phyloP scores from a whole-genome alignment of 352 stramenopile species.

The Pythium monospermum region DNA sequence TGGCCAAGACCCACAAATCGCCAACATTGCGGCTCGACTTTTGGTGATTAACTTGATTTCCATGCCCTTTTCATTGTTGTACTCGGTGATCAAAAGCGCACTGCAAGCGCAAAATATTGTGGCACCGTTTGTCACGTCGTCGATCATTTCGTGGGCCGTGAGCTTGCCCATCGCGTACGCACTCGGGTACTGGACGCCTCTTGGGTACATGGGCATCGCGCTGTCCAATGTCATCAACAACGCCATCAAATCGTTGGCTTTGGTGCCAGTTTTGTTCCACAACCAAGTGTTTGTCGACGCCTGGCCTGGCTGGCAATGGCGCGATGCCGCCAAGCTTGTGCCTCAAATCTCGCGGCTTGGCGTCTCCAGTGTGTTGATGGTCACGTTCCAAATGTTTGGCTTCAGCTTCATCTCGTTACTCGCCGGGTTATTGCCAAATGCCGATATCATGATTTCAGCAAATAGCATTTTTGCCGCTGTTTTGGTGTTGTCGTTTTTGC shows the following conservation, averaged over 20 bases:
- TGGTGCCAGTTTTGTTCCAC: conserved; percentile 43
- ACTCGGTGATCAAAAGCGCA: conserved; percentile 44
- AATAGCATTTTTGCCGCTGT: conserved; percentile 54
- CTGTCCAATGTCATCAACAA: conserved; percentile 43
- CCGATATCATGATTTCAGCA: conserved; percentile 49
- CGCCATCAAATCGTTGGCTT: conserved; percentile 36
- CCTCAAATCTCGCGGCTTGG: conserved; percentile 37
- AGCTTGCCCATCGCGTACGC: conserved; percentile 42
- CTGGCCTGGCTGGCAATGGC: conserved; percentile 52
- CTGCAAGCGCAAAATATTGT: conserved; percentile 69
- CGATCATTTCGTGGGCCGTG: conserved; percentile 33
- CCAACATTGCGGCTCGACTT: conserved; percentile 33
- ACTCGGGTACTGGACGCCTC: conserved; percentile 44
- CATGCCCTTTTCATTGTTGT: conserved; percentile 42
- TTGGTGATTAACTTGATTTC: conserved; percentile 32
- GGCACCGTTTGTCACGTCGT: conserved; percentile 37
- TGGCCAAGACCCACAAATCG: conserved; percentile 47
- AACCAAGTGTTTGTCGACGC: conserved; percentile 47
- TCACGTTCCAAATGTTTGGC: conserved; percentile 48
- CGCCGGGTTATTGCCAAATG: conserved; percentile 47
- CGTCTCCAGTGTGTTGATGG: conserved; percentile 52
- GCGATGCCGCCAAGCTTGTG: conserved; percentile 30
- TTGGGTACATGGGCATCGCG: conserved; percentile 53
- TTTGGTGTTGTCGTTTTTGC: conserved; percentile 47
- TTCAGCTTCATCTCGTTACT: conserved; percentile 49